Evolutionary conservation across 1,284 basidiomycete genomes (phyloP).

Genomic region (Apiotrichum veenhuisii): DNA sequence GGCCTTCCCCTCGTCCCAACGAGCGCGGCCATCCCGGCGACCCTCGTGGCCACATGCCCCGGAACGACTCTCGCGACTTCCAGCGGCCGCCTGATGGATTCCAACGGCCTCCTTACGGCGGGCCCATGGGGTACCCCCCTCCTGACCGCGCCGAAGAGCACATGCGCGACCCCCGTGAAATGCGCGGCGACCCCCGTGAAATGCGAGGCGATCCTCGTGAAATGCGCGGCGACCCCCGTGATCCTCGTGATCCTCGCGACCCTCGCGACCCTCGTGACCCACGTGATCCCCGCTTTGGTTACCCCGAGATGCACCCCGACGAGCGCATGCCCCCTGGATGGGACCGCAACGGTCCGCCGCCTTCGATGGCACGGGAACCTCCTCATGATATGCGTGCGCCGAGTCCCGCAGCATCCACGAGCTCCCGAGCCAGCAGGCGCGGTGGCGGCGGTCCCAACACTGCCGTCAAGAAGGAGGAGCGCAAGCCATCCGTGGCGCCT

Average conservation of each 20-base stretch:
- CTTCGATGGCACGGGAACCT: constrained; percentile 12
- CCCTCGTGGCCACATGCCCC: background rate
- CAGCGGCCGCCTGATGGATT: background rate
- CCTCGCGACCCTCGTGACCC: too few relatives aligned
- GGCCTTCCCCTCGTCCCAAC: constrained; percentile 34
- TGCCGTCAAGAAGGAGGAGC: constrained; percentile 8
- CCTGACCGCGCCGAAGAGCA: background rate
- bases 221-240: too few relatives aligned
- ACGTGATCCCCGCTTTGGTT: constrained; percentile 3
- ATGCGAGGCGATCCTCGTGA: too few relatives aligned
- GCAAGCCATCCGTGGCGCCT: background rate
- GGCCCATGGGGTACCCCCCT: background rate
- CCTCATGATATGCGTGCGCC: constrained; percentile 28
- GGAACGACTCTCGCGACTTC: background rate
- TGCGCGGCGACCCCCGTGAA: too few relatives aligned
- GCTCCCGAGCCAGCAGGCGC: constrained; percentile 21
- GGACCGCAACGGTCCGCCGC: constrained; percentile 11
- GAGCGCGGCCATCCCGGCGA: constrained; percentile 22
- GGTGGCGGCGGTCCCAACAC: background rate
- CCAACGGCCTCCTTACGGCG: background rate
- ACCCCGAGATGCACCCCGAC: constrained; percentile 7
- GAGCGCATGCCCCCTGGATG: background rate
- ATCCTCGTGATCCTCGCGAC: too few relatives aligned
- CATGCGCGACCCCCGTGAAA: background rate
- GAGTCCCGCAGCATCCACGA: constrained; percentile 37